Base-by-base conservation (phyloP, 2,329 filamentous ascomycete genomes). In the Lecanicillium sp. region DNA sequence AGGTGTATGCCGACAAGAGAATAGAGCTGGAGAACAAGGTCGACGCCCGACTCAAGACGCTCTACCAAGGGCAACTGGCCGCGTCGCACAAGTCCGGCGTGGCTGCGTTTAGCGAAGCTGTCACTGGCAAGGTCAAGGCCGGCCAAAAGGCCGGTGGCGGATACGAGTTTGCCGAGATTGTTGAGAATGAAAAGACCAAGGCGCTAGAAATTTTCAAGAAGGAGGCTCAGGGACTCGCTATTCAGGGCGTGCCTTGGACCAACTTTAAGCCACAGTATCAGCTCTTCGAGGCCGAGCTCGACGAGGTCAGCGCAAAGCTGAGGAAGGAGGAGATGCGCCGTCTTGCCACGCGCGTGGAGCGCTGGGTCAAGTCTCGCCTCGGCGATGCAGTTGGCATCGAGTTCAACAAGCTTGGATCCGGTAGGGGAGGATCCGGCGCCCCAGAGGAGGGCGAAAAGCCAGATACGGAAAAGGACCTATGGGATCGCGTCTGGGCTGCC, bases 151-250 rank as follows among this genome's bases (percentile, higher is more conserved):
- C 88, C 40, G 89, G 89, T 17, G 84, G 81, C 7, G 74, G 77
- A 37, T 97, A 98, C 55, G 92, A 98, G 56, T 98, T 98, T 61
- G 88, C 89, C 17, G 84, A 94, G 49, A 96, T 97, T 51, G 92
- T 98, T 5, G 77, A 79, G 29, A 72, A 78, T 40, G 85, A 96
- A 59, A 94, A 92, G 65, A 75, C 74, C 51, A 79, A 79, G 57
- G 81, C 87, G 1, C 58, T 95, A 27, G 72, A 79, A 13, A 74
- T 75, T 32, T 98, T 94, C 57, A 79, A 85, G 55, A 70, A 73
- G 15, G 84, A 92, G 53, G 87, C 85, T 1, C 74, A 81, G 52
- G 77, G 79, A 35, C 74, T 90, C 8, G 65, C 78, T 7, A 87
- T 98, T 9, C 76, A 87, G 47, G 86, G 79, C n/a, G 77, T 90